Evolutionary conservation across 129 eudicot genomes (phyloP), one percentile per base, ranked within the genome.

Genomic region (Flaveria robusta): DNA sequence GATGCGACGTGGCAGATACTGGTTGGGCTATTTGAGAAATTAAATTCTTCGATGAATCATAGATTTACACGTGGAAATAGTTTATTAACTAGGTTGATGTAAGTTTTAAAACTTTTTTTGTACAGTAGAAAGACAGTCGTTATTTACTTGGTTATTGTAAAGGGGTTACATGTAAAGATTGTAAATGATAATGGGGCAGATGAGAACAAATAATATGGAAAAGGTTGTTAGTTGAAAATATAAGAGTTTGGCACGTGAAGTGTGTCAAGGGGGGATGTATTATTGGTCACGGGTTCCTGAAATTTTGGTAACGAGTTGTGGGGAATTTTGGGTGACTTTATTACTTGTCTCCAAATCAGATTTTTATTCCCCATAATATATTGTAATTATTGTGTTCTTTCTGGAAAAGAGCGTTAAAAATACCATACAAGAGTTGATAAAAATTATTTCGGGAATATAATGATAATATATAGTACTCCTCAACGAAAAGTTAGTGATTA

Each of bases 1-100:
- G 98, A 93, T 54, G 98, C 98, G 50, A 88, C 96, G 77, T 90
- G 92, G 92, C 96, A 85, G 54, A 79, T 85, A 2, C 71, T 93
- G 0, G 5, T 23, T n/a, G 86, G 86, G 3, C 74, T 92, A 0
- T 78, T 85, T 0, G 60, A 43, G 42, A 92, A 84, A 84, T 67
- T 84, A 0, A 70, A 26, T 34, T 75, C 76, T 76, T 83, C 88
- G 47, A 77, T 72, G 67, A 86, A 81, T 81, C 52, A 29, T 27
- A 26, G 45, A 1, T 2, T 5, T 62, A 60, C 85, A 82, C 87
- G 77, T 86, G 85, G 79, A 67, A 68, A 68, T 39, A 7, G 14
- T n/a, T 63, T 31, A 4, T 31, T 31, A 31, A 31, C 37, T 31
- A 31, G 37, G 37, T 0, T 31, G 37, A 31, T 31, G 37, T 31